phyloP scores from a whole-genome alignment of 108 stramenopile genomes.

The Bacterosira constricta region DNA sequence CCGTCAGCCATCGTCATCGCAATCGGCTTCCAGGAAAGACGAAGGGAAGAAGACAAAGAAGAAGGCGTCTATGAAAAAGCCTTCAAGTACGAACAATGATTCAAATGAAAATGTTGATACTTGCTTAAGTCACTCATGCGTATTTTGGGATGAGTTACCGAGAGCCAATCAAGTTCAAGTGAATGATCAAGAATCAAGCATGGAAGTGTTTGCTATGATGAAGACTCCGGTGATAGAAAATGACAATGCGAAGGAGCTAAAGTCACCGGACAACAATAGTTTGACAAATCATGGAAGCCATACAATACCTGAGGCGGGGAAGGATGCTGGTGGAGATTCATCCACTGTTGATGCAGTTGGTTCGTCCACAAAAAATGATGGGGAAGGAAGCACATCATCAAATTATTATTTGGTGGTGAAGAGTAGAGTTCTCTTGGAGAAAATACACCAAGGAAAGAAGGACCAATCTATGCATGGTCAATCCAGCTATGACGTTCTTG shows the following conservation, averaged over 20 bases:
- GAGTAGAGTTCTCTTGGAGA: not conserved
- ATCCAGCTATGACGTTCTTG: not conserved
- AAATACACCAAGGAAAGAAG: not conserved
- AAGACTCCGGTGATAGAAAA: not conserved
- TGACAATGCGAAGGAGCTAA: too few relatives aligned
- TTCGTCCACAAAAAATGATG: not conserved
- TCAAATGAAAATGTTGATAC: not conserved
- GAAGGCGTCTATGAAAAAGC: not conserved
- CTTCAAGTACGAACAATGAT: not conserved
- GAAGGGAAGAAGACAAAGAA: too few relatives aligned
- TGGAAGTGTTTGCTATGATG: conserved; percentile 25
- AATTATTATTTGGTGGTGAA: conserved; percentile 20
- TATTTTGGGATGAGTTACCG: not conserved
- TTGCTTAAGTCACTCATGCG: conserved; percentile 5
- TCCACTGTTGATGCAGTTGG: not conserved
- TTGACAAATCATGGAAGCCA: not conserved
- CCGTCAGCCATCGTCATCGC: not conserved
- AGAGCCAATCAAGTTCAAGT: not conserved
- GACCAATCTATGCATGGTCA: not conserved
- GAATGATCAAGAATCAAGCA: not conserved
- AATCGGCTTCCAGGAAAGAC: too few relatives aligned
- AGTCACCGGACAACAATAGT: too few relatives aligned
- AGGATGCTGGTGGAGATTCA: not conserved
- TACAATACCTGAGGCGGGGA: not conserved
- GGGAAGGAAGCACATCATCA: not conserved